Evolutionary conservation across 2,329 filamentous ascomycete species (phyloP).

Genomic region (Curvularia spicifera): DNA sequence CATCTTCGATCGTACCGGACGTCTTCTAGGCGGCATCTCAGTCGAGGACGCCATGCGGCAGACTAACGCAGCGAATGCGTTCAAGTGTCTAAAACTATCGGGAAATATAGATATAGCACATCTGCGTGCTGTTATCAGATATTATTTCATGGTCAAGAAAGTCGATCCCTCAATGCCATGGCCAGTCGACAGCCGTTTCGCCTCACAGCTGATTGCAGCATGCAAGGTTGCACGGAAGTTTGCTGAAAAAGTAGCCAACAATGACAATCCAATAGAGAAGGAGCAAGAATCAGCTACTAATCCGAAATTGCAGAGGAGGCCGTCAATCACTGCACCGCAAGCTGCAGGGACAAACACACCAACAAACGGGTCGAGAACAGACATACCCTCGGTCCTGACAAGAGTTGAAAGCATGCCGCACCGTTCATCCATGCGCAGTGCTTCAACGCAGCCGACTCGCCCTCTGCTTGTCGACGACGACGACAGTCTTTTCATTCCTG

Average conservation of each 20-base stretch:
- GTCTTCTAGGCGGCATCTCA: background rate
- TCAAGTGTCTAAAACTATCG: background rate
- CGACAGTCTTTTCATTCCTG: background rate
- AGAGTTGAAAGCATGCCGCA: background rate
- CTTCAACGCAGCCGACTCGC: background rate
- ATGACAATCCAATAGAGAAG: background rate
- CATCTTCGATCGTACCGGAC: background rate
- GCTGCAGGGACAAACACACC: background rate
- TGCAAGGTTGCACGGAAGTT: background rate
- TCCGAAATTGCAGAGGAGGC: background rate
- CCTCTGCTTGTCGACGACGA: background rate
- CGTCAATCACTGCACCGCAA: background rate
- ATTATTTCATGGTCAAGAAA: conserved; percentile 1
- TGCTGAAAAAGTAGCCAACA: background rate
- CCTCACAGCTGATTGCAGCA: background rate
- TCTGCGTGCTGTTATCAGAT: background rate
- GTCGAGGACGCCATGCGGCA: background rate
- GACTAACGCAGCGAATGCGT: background rate
- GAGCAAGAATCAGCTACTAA: background rate
- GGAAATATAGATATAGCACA: background rate
- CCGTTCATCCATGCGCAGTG: background rate
- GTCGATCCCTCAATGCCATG: background rate
- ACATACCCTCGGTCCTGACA: background rate
- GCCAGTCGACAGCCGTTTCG: background rate
- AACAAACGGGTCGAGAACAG: background rate